These are phyloP conservation scores for Sextonia rubra DNA, from an alignment of 164 flowering plant genomes.

Conservation along the genomic window DNA sequence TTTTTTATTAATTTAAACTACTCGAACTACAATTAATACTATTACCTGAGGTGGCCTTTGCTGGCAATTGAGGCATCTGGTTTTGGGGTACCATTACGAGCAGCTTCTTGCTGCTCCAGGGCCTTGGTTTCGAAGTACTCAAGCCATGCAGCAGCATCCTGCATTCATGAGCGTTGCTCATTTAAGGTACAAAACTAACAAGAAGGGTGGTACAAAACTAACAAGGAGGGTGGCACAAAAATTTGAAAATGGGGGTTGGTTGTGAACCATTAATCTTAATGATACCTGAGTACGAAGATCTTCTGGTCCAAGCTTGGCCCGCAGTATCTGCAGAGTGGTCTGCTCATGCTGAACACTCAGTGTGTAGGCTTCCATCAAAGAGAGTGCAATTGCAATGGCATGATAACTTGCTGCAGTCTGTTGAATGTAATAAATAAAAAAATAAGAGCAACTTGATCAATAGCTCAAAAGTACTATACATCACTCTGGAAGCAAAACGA, in stretches of 20 bases:
- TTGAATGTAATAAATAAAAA: constrained; percentile 7
- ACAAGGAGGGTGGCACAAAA: not conserved
- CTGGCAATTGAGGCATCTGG: constrained; percentile 96
- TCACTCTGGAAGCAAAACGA: not conserved
- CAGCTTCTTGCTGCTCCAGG: constrained; percentile 98
- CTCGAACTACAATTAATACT: not conserved
- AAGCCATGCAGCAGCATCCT: constrained; percentile 99
- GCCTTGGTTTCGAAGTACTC: constrained; percentile 94
- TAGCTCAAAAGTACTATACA: not conserved
- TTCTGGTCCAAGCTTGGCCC: constrained; percentile 83
- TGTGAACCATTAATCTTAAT: constrained; percentile 2
- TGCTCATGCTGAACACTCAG: constrained; percentile 96
- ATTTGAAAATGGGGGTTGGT: not conserved
- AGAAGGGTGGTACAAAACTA: not conserved
- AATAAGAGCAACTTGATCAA: not conserved
- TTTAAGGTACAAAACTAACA: not conserved
- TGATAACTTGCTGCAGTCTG: constrained; percentile 99
- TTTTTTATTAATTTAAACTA: not conserved
- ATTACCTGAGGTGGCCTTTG: constrained; percentile 93
- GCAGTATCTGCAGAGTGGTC: constrained; percentile 85
- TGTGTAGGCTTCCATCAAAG: constrained; percentile 93
- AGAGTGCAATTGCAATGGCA: constrained; percentile 95
- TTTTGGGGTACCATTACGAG: constrained; percentile 93
- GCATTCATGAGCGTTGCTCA: constrained; percentile 1
- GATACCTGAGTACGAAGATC: constrained; percentile 91